phyloP scores from a whole-genome alignment of 768 basidiomycete genomes.

The Lyophyllum atratum region DNA sequence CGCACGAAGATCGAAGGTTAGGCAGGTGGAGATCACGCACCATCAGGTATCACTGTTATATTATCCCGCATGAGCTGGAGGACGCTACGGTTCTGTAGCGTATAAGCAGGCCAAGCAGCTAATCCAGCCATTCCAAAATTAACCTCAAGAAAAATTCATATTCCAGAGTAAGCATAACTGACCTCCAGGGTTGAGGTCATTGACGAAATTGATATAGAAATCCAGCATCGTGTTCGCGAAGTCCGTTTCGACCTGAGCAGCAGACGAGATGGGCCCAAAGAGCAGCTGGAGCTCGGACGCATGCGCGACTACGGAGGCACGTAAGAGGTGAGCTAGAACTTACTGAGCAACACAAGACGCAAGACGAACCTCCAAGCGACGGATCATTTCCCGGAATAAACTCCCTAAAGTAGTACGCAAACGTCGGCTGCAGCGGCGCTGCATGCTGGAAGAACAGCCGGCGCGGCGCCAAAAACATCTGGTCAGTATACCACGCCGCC shows the following conservation, averaged over 20 bases:
- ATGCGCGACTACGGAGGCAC: constrained; percentile 41
- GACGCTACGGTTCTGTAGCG: constrained; percentile 32
- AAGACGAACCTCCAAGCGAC: constrained; percentile 43
- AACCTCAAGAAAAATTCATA: not conserved
- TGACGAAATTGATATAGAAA: constrained; percentile 58
- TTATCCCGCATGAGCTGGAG: constrained; percentile 55
- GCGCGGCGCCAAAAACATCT: constrained; percentile 55
- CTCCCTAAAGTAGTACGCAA: constrained; percentile 56
- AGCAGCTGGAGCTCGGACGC: constrained; percentile 49
- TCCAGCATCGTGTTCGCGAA: constrained; percentile 52
- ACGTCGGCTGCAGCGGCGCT: constrained; percentile 47
- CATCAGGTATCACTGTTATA: constrained; percentile 54
- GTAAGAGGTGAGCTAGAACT: not conserved
- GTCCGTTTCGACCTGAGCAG: constrained; percentile 37
- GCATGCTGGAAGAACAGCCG: constrained; percentile 53
- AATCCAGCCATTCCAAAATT: not conserved
- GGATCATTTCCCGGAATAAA: constrained; percentile 57
- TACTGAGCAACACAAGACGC: not conserved
- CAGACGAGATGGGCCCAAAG: constrained; percentile 46
- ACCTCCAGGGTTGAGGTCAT: constrained; percentile 59
- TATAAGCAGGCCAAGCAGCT: constrained; percentile 53
- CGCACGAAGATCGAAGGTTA: not conserved
- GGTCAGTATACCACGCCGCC: constrained; percentile 58
- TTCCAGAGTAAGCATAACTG: constrained; percentile 15
- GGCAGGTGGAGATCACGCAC: constrained; percentile 32